Conservation (phyloP, 768 basidiomycete species). For the Hygrophorus russula region DNA sequence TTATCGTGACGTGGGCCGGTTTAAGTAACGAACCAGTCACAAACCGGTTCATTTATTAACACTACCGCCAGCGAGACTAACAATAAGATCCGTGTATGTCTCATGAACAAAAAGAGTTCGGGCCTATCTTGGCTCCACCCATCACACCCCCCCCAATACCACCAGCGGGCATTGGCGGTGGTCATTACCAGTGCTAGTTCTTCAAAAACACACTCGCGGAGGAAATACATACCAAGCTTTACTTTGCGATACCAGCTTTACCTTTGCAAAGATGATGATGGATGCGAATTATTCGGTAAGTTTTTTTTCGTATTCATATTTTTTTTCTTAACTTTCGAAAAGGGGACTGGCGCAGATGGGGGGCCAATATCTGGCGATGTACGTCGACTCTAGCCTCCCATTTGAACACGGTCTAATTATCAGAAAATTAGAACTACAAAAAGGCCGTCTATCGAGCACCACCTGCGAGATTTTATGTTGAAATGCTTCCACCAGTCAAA, state of each 20-base stretch:
- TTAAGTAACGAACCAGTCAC: too few species aligned
- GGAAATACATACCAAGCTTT: too few species aligned
- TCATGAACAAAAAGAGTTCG: too few species aligned
- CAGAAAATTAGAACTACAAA: constrained; percentile 37
- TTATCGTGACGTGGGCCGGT: too few species aligned
- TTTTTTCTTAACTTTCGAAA: not conserved
- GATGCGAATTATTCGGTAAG: not conserved
- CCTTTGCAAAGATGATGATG: not conserved
- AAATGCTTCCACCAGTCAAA: constrained; percentile 47
- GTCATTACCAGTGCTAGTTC: too few species aligned
- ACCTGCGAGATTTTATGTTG: constrained; percentile 48
- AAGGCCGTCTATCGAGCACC: constrained; percentile 48
- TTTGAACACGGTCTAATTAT: not conserved
- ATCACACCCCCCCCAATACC: too few species aligned
- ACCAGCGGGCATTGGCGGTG: too few species aligned
- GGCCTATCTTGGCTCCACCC: too few species aligned
- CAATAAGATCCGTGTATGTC: too few species aligned
- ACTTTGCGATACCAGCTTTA: too few species aligned
- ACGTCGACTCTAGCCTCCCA: not conserved
- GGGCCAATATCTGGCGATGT: not conserved
- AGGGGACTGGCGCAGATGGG: not conserved
- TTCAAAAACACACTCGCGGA: too few species aligned
- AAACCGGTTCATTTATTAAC: too few species aligned
- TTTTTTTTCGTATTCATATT: not conserved
- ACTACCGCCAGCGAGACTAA: constrained; percentile 3